Evolutionary conservation across 2,329 filamentous ascomycete genomes (phyloP), one percentile per base, ranked within the genome.

Genomic region (Cercospora sp.): DNA sequence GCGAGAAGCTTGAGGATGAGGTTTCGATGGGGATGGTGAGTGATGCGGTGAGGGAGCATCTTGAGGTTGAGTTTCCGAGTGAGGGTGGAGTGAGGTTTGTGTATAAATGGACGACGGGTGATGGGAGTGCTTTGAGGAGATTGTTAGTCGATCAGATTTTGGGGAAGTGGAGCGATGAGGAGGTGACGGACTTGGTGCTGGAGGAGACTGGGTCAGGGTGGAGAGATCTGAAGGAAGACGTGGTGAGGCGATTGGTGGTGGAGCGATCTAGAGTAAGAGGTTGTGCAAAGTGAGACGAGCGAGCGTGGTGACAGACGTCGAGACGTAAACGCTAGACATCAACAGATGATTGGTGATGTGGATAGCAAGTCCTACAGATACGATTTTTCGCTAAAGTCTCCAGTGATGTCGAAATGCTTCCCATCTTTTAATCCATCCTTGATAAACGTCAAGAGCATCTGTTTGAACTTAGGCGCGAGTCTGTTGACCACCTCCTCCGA

Each of bases 61-160:
- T 55, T 18, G 30, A 49, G 30, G 53, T 63, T 37, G 61, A 63
- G 30, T 63, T 63, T 57, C 61, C 61, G 45, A 26, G 61, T 34
- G 43, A 21, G 12, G 61, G 16, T 18, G 61, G 45, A 26, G 45
- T 57, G 61, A 40, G 21, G n/a, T 24, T 30, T 30, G 43, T 43
- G 9, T 63, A 53, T 57, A 49, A 37, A 1, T 16, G 10, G n/a
- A 55, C 43, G 30, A 28, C 3, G 5, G 43, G 21, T 7, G 12
- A 26, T 12, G 30, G 12, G 12, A 5, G 18, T 43, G 45, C 13
- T 3, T 24, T 53, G 61, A 63, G 49, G 49, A 26, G 45, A 32
- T 10, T 55, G 5, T 37, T 57, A 8, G 30, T 55, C 40, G 61
- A 63, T 40, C 43, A 57, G 30, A 9, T 57, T 7, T 45, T 37